These are phyloP conservation scores for Astraeus odoratus DNA, from an alignment of 768 basidiomycete genomes.

Conservation along the genomic window DNA sequence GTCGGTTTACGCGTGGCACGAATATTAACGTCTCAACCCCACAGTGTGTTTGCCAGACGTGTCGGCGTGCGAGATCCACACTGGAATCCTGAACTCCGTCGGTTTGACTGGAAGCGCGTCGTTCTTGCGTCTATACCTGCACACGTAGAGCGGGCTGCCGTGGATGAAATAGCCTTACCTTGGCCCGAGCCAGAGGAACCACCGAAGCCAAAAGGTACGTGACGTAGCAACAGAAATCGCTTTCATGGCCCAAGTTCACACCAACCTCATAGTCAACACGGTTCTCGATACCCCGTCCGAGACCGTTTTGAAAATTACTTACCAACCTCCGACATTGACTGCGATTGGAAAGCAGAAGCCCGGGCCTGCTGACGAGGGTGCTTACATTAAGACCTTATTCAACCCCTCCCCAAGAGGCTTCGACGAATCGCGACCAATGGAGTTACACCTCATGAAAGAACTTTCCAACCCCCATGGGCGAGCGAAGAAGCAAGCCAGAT, in stretches of 20 bases:
- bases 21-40: constrained; percentile 1
- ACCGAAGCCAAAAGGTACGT: constrained; percentile 27
- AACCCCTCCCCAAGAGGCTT: constrained; percentile 37
- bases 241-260: neutral
- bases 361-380: constrained; percentile 42
- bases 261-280: constrained; percentile 21
- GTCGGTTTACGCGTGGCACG: too few relatives aligned
- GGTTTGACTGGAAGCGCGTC: constrained; percentile 68
- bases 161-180: constrained; percentile 42
- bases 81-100: constrained; percentile 49
- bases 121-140: constrained; percentile 63
- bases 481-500: constrained; percentile 74
- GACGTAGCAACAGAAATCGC: neutral
- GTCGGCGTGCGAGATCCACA: constrained; percentile 52
- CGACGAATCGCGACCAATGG: constrained; percentile 52
- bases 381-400: constrained; percentile 49
- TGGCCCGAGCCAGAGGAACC: constrained; percentile 58
- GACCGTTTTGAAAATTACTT: constrained; percentile 62
- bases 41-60: constrained; percentile 73
- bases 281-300: constrained; percentile 61
- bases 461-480: constrained; percentile 78
- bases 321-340: constrained; percentile 48
- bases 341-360: constrained; percentile 32
- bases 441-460: constrained; percentile 59
- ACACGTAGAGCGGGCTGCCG: constrained; percentile 29